Evolutionary conservation across 352 stramenopile species (phyloP).

Genomic region (Globisporangium echinulatum): DNA sequence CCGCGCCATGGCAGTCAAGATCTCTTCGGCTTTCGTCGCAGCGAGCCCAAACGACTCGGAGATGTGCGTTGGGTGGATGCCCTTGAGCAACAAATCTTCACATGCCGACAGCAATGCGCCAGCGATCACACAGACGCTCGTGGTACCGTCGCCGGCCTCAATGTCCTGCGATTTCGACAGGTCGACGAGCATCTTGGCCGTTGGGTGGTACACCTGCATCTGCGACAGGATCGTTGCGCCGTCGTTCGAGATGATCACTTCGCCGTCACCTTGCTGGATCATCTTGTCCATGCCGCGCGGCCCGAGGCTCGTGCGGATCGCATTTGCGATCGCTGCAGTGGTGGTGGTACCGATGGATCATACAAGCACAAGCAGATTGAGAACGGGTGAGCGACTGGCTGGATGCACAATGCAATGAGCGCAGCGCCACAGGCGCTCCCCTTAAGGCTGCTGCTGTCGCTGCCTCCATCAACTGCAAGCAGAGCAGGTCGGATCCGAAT

Average conservation of each 20-base stretch:
- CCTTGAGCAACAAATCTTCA: slow-evolving; percentile 87
- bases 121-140: slow-evolving; percentile 97
- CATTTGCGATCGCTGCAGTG: slow-evolving; percentile 92
- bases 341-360: too few relatives aligned
- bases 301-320: slow-evolving; percentile 96
- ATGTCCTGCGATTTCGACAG: slow-evolving; percentile 99
- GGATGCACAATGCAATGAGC: too few relatives aligned
- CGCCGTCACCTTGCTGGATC: slow-evolving; percentile 95
- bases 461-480: too few relatives aligned
- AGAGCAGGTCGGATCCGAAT: too few relatives aligned
- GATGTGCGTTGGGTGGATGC: slow-evolving; percentile 98
- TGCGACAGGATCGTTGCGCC: slow-evolving; percentile 98
- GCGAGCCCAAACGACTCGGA: slow-evolving; percentile 94
- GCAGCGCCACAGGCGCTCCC: too few relatives aligned
- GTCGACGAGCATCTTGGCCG: slow-evolving; percentile 99
- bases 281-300: slow-evolving; percentile 99
- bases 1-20: slow-evolving; percentile 86
- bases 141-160: slow-evolving; percentile 97
- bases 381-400: too few relatives aligned
- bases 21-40: slow-evolving; percentile 82
- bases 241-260: slow-evolving; percentile 99
- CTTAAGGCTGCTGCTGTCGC: too few relatives aligned
- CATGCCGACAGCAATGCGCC: slow-evolving; percentile 96
- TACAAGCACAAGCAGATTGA: too few relatives aligned
- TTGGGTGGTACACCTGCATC: slow-evolving; percentile 98